Base-by-base conservation (phyloP, 2,329 filamentous ascomycete genomes). In the Bipolaris zeicola region DNA sequence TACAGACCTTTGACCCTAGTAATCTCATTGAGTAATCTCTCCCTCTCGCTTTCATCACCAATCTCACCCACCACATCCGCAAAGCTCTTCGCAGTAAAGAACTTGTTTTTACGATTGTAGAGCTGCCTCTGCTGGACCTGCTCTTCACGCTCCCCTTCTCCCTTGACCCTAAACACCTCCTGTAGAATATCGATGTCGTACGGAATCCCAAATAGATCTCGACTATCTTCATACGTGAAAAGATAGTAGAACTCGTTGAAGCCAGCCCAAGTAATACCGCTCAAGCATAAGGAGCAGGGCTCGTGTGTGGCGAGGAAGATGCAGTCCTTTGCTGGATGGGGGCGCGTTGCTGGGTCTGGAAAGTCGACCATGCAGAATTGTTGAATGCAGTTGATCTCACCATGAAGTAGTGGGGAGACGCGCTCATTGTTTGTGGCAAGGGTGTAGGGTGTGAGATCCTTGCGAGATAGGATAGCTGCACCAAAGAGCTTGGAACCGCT, bases 371-470 rank as follows among this genome's bases (percentile, higher is more conserved):
- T 77, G 72, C 84, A 86, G 75, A 86, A 86, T 31, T 80, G 72
- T 63, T 85, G 83, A 70, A 86, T 85, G 76, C 83, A 86, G 70
- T 85, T 83, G 70, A 86, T 84, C 62, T 86, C 84, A 58, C 83
- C 84, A 68, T 86, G 84, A 7, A 86, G 77, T 3, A 86, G 77
- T 1, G 84, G 84, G 4, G 83, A 85, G 1, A 68, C 69, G 10
- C 77, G 77, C 68, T 86, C 83, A 69, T 85, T 81, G 75, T 86
- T 86, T 43, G 82, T 85, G 8, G 83, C 78, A 5, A 83, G 79
- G 0, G 81, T 83, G 13, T 82, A 69, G 2, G 80, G 76, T 0
- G 62, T 42, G 5, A 85, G 78, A 14, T 66, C 68, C 2, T 70
- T 45, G 1, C 79, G 77, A 6, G 77, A 74, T 3, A 86, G 75